These are phyloP conservation scores for Penicillium sp. DNA, from an alignment of 2,329 filamentous ascomycete genomes.

Conservation along the genomic window DNA sequence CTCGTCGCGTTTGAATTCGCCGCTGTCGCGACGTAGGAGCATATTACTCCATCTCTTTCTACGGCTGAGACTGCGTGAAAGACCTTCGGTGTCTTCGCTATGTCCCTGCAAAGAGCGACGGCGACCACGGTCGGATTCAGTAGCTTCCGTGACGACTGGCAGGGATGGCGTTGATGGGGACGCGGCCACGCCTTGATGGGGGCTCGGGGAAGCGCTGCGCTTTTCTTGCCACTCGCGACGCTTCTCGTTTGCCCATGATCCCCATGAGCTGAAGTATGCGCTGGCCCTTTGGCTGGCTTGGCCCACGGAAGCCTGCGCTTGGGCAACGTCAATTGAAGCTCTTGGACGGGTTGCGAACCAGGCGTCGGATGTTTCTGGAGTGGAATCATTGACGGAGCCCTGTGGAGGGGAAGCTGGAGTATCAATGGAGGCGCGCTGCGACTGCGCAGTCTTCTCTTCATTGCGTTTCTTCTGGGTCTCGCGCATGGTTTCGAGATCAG, in stretches of 20 bases:
- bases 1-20: constrained; percentile 33
- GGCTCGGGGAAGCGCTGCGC: constrained; percentile 30
- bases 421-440: constrained; percentile 37
- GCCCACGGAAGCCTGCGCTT: constrained; percentile 59
- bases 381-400: constrained; percentile 26
- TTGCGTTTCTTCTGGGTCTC: constrained; percentile 68
- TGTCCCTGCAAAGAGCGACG: constrained; percentile 32
- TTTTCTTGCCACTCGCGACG: constrained; percentile 52
- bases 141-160: constrained; percentile 27
- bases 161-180: constrained; percentile 30
- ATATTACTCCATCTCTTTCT: constrained; percentile 46
- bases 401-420: constrained; percentile 26
- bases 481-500: constrained; percentile 82
- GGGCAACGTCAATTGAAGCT: constrained; percentile 53
- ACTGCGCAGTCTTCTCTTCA: constrained; percentile 38
- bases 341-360: constrained; percentile 39
- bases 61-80: constrained; percentile 38
- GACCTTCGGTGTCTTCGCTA: constrained; percentile 33
- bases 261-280: constrained; percentile 67
- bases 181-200: constrained; percentile 10
- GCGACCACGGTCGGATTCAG: constrained; percentile 35
- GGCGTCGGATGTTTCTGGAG: constrained; percentile 22
- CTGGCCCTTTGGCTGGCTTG: constrained; percentile 61
- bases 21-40: constrained; percentile 38
- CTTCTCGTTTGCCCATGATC: constrained; percentile 61